Evolutionary conservation across 768 basidiomycete species (phyloP), one percentile per base, ranked within the genome.

Genomic region (Hypholoma fasciculare): DNA sequence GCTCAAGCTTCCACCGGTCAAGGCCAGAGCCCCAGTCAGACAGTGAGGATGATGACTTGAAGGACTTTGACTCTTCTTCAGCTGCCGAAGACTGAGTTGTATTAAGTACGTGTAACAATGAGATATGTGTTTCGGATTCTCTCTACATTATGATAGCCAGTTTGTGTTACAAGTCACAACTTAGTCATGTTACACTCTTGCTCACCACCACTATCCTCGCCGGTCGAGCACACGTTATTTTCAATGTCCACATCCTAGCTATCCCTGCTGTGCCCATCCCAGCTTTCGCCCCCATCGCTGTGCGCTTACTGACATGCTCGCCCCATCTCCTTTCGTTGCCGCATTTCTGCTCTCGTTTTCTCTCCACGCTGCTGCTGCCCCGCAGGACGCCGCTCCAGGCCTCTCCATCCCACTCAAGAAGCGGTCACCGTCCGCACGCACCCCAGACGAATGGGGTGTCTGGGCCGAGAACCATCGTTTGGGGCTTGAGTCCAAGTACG

Each of bases 381-480:
- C 67, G 23, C 63, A 61, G 44, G 19, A 44, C 1, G 49, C 49
- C 48, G 44, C 62, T 37, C 52, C 58, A 50, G 65, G 67, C 14
- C 57, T 60, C 27, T 44, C 59, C 14, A 71, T 78, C 49, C 63
- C 67, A 9, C 62, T 79, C n/a, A 69, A 57, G 19, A 69, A 74
- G 49, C 70, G 72, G 40, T 58, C 72, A 9, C 65, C 59, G 1
- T n/a, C 58, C 3, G 27, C 63, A 9, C 69, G 68, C 47, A 74
- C 72, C n/a, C 34, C 58, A 11, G 72, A 78, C 16, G 81, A 85
- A 39, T 83, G 79, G 79, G 82, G 74, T 1, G 27, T 52, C 11
- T 87, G 87, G 86, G 85, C 86, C 5, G 74, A 79, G 63, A 72
- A 67, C 6, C 79, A 87, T 43, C 73, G 75, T 39, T 72, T 77